phyloP scores from a whole-genome alignment of 202 grass and related monocot species.

The Eragrostis tef region DNA sequence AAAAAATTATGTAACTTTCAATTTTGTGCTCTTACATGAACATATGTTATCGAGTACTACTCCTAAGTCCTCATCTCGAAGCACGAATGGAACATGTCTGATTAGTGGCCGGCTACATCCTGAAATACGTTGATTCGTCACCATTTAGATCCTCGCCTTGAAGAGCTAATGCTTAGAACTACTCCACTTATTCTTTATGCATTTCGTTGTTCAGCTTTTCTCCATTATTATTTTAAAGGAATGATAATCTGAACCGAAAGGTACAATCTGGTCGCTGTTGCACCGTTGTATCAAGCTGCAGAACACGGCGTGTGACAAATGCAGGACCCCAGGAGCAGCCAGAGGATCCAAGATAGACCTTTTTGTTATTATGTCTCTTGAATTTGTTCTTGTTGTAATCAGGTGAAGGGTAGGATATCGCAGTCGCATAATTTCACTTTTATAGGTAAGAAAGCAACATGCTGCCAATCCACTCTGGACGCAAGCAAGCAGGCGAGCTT shows the following conservation, averaged over 20 bases:
- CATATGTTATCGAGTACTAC: background rate
- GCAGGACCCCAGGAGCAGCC: background rate
- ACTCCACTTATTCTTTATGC: background rate
- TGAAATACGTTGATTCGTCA: background rate
- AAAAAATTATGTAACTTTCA: background rate
- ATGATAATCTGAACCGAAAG: background rate
- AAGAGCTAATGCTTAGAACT: background rate
- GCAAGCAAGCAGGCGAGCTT: background rate
- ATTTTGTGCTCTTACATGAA: constrained; percentile 29
- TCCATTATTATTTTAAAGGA: background rate
- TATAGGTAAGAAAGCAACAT: constrained; percentile 39
- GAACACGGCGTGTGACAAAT: background rate
- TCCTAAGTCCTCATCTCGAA: background rate
- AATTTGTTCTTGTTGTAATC: constrained; percentile 15
- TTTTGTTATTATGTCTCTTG: constrained; percentile 21
- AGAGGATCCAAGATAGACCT: background rate
- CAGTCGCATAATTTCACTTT: constrained; percentile 3
- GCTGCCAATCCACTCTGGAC: constrained; percentile 18
- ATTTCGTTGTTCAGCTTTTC: background rate
- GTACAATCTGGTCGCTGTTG: background rate
- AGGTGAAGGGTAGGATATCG: constrained; percentile 12
- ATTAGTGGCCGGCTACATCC: too few species aligned
- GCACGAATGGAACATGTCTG: too few species aligned
- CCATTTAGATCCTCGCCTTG: background rate
- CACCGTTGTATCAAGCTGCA: background rate